Conservation (phyloP, 495 filamentous ascomycete species). For the Margaritispora aquatica region DNA sequence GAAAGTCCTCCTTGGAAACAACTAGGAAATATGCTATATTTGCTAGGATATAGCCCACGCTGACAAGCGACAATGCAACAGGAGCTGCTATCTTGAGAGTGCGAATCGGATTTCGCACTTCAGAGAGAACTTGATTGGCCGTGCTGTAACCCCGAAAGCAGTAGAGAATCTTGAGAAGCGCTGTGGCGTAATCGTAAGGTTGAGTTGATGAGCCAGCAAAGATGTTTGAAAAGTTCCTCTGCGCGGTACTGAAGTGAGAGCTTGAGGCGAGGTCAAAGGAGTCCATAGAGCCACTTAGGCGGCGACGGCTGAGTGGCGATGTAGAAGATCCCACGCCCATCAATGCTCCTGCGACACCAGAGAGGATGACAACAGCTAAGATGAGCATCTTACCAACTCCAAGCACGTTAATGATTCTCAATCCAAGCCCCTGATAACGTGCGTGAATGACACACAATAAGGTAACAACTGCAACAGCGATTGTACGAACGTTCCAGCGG, state of each 20-base stretch:
- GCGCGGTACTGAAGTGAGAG: slow-evolving; percentile 26
- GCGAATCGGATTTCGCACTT: slow-evolving; percentile 53
- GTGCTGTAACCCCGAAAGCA: slow-evolving; percentile 42
- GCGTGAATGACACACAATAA: slow-evolving; percentile 52
- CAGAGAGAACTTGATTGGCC: slow-evolving; percentile 47
- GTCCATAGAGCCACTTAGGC: slow-evolving; percentile 15
- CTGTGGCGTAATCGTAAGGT: slow-evolving; percentile 42
- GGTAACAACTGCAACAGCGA: slow-evolving; percentile 54
- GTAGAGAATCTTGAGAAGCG: slow-evolving; percentile 43
- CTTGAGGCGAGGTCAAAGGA: slow-evolving; percentile 19
- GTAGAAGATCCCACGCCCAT: slow-evolving; percentile 29
- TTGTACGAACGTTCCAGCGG: slow-evolving; percentile 54
- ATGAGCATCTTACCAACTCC: slow-evolving; percentile 61
- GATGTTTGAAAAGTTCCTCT: slow-evolving; percentile 30
- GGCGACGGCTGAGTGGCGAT: slow-evolving; percentile 2
- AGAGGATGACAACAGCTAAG: slow-evolving; percentile 55
- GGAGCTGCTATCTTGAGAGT: slow-evolving; percentile 58
- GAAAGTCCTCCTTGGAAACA: slow-evolving; percentile 40
- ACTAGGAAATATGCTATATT: slow-evolving; percentile 56
- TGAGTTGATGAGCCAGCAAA: slow-evolving; percentile 34
- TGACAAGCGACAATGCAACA: slow-evolving; percentile 48
- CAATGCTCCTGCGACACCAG: slow-evolving; percentile 44
- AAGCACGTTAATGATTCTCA: slow-evolving; percentile 55
- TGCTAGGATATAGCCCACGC: slow-evolving; percentile 55
- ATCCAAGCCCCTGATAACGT: slow-evolving; percentile 51